Evolutionary conservation across 768 basidiomycete species (phyloP).

Genomic region (Leccinum aurantiacum): DNA sequence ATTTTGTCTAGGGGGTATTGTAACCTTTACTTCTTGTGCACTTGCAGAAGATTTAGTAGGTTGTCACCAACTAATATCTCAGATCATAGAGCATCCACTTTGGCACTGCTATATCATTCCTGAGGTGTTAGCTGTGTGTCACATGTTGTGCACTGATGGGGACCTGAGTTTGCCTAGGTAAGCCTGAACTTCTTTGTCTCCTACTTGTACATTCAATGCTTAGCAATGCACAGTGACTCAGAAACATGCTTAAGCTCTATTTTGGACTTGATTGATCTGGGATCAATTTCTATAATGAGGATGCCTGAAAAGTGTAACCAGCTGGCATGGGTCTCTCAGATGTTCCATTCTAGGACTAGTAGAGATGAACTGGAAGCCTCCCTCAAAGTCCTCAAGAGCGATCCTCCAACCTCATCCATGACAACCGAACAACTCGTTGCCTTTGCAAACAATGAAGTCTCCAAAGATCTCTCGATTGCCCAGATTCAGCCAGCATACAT

Average conservation of each 20-base stretch:
- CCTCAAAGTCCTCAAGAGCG: constrained; percentile 25
- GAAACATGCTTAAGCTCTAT: constrained; percentile 21
- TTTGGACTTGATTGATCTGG: constrained; percentile 45
- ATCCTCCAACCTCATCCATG: constrained; percentile 35
- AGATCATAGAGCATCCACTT: constrained; percentile 57
- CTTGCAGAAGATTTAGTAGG: constrained; percentile 54
- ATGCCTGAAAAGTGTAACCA: constrained; percentile 41
- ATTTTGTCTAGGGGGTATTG: constrained; percentile 57
- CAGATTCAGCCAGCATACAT: constrained; percentile 65
- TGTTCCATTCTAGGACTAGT: constrained; percentile 23
- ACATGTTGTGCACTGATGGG: constrained; percentile 13
- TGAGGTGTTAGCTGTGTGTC: constrained; percentile 52
- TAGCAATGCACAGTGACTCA: neutral
- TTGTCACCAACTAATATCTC: constrained; percentile 46
- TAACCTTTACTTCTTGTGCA: constrained; percentile 66
- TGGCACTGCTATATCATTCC: constrained; percentile 73
- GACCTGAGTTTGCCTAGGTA: constrained; percentile 4
- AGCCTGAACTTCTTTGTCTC: neutral
- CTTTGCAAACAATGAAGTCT: constrained; percentile 47
- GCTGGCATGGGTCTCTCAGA: constrained; percentile 25
- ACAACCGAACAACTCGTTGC: constrained; percentile 34
- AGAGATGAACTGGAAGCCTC: constrained; percentile 45
- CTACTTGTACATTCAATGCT: neutral
- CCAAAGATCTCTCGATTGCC: constrained; percentile 49
- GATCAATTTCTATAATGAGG: constrained; percentile 52